Base-by-base conservation (phyloP, 148 eudicot species). In the Hydrangea macrophylla region DNA sequence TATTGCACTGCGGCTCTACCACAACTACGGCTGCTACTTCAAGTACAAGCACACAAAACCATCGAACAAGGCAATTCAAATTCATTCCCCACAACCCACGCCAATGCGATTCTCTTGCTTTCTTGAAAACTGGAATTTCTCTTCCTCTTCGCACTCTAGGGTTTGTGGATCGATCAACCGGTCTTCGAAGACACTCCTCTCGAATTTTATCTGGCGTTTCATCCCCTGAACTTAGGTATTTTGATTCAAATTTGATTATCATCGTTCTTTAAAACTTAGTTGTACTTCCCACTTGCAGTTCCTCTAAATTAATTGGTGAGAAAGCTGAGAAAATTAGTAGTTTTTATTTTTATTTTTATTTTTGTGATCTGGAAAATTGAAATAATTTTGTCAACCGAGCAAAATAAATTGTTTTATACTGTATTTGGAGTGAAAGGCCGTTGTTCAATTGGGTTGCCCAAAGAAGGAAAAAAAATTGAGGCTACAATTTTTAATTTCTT, bases 151-250 rank as follows among this genome's bases (percentile, higher is more conserved):
- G 17, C 22, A 23, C 8, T 20, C 62, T 63, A 32, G 55, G 69
- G 35, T 58, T 78, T 35, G 69, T 55, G 32, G 55, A 62, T 55
- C 73, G 64, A n/a, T 55, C 74, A 7, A 15, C 36, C 10, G 13
- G 53, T 58, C 9, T 36, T 20, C 59, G 40, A 9, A 24, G 54
- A 22, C 56, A 24, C 9, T 61, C 33, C 42, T 51, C 64, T 48
- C 66, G 25, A 58, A 44, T 73, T 25, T 15, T 57, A 15, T 70
- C 73, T 24, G 78, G 64, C 7, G 80, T 72, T 77, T 69, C 83
- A 9, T 77, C 87, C 15, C 35, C 76, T 27, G 65, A 75, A 63
- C 64, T 70, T 33, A 64, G 84, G 84, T 80, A 5, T 15, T 26
- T 55, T 64, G 25, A 25, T 57, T 51, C 11, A 2, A 6, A 60